phyloP scores from a whole-genome alignment of 805 yeast species.

The Kazachstania psychrophila region DNA sequence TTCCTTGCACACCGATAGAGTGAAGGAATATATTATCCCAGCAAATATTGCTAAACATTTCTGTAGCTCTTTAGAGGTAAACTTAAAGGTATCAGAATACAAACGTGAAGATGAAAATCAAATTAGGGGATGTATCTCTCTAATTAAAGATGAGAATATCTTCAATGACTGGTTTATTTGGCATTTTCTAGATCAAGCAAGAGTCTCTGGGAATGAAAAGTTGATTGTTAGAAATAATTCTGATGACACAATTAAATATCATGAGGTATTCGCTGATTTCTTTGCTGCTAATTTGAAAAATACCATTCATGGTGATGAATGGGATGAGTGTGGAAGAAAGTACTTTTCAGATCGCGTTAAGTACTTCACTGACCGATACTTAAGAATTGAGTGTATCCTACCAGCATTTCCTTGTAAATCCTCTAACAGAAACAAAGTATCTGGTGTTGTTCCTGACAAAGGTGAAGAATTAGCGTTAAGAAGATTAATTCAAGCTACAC shows the following conservation, averaged over 20 bases:
- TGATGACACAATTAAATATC: slow-evolving; percentile 12
- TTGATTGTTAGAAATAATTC: slow-evolving; percentile 6
- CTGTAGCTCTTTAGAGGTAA: slow-evolving; percentile 12
- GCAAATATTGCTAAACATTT: slow-evolving; percentile 13
- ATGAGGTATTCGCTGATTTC: slow-evolving; percentile 31
- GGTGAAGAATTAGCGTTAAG: slow-evolving; percentile 40
- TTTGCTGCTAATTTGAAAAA: slow-evolving; percentile 43
- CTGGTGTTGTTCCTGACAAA: slow-evolving; percentile 42
- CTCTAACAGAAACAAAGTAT: slow-evolving; percentile 46
- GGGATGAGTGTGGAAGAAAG: slow-evolving; percentile 40
- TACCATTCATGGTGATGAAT: slow-evolving; percentile 38
- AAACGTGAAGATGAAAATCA: slow-evolving; percentile 25
- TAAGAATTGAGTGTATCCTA: slow-evolving; percentile 45
- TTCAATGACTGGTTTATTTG: slow-evolving; percentile 33
- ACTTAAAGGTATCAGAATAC: slow-evolving; percentile 30
- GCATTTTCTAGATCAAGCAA: slow-evolving; percentile 31
- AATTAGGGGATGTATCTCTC: slow-evolving; percentile 33
- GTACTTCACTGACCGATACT: slow-evolving; percentile 41
- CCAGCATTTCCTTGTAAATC: slow-evolving; percentile 63
- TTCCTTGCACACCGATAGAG: slow-evolving; percentile 6
- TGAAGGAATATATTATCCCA: slow-evolving; percentile 17
- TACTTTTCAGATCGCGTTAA: slow-evolving; percentile 36
- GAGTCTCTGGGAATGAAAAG: slow-evolving; percentile 19
- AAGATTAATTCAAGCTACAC: slow-evolving; percentile 31
- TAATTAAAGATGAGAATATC: slow-evolving; percentile 25